phyloP scores from a whole-genome alignment of 2,329 filamentous ascomycete species.

The Geoglossum cookeanum region DNA sequence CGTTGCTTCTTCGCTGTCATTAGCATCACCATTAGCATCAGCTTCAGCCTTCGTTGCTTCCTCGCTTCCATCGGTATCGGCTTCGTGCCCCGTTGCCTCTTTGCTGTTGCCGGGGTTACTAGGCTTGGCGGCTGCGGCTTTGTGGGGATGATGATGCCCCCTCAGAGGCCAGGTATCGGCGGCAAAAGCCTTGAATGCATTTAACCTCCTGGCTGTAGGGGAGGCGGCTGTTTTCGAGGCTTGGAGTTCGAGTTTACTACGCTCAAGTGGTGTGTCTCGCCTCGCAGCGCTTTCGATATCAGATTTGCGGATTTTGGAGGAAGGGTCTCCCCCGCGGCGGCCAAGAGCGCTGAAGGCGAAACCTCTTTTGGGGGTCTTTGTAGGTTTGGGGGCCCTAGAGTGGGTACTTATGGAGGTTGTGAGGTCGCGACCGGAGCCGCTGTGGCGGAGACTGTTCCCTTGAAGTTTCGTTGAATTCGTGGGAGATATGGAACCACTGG shows the following conservation, averaged over 20 bases:
- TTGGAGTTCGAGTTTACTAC: slow-evolving; percentile 32
- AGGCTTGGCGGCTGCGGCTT: neutral
- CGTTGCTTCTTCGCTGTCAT: too few species aligned
- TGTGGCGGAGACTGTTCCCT: slow-evolving; percentile 16
- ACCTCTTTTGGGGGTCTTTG: slow-evolving; percentile 19
- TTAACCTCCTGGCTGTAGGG: slow-evolving; percentile 12
- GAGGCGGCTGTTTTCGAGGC: slow-evolving; percentile 17
- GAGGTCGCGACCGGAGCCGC: slow-evolving; percentile 17
- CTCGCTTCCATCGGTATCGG: too few species aligned
- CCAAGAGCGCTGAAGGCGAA: slow-evolving; percentile 20
- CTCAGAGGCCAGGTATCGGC: neutral
- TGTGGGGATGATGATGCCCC: neutral
- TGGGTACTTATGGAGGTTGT: neutral
- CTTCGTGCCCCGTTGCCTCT: too few species aligned
- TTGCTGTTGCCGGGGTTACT: too few species aligned
- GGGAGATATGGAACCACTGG: neutral
- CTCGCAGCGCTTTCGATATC: slow-evolving; percentile 39
- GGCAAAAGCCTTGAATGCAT: neutral
- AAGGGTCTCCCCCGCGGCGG: neutral
- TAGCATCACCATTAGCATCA: too few species aligned
- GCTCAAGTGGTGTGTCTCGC: slow-evolving; percentile 42
- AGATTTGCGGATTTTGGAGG: slow-evolving; percentile 31
- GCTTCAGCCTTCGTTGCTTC: too few species aligned
- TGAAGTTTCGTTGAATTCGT: neutral
- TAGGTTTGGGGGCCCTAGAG: slow-evolving; percentile 9